A percentile compares a stretch with the other conserved stretches of the same genome.
Conservation (phyloP, 2,329 filamentous ascomycete species). For the Basipetospora sp. region DNA sequence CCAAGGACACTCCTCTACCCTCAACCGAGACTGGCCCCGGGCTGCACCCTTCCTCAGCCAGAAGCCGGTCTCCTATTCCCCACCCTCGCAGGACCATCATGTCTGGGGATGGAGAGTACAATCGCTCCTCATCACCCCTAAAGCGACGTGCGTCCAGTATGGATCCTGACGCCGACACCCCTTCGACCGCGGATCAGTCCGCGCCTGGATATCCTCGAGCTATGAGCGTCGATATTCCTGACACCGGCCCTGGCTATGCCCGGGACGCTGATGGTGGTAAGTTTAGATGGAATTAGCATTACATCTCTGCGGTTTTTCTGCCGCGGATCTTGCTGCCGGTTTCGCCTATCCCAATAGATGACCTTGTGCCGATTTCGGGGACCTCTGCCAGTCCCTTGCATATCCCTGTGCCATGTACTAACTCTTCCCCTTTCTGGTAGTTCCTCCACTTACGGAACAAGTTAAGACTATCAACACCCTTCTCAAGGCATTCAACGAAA, state of each 20-base stretch:
- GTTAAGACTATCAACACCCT: constrained; percentile 56
- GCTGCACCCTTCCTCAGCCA: constrained; percentile 19
- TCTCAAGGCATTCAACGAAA: constrained; percentile 34
- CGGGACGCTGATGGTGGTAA: constrained; percentile 9
- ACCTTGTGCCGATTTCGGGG: not conserved
- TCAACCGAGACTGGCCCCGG: constrained; percentile 26
- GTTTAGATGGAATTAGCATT: too few species aligned
- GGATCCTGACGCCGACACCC: constrained; percentile 34
- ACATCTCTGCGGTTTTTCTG: too few species aligned
- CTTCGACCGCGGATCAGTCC: constrained; percentile 8
- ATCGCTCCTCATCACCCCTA: constrained; percentile 49
- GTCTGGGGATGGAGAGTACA: constrained; percentile 42
- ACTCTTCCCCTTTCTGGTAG: not conserved
- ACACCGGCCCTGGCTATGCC: constrained; percentile 12
- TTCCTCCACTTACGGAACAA: constrained; percentile 39
- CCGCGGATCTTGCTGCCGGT: too few species aligned
- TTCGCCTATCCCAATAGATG: too few species aligned
- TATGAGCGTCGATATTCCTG: constrained; percentile 27
- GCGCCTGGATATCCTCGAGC: constrained; percentile 17
- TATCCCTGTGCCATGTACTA: too few species aligned
- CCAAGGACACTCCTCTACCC: not conserved
- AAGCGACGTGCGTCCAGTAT: constrained; percentile 50
- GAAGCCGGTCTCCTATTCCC: constrained; percentile 39
- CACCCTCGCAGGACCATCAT: constrained; percentile 40
- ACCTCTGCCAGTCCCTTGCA: too few species aligned